These are phyloP conservation scores for Kwoniella bestiolae DNA, from an alignment of 768 basidiomycete genomes.

Conservation along the genomic window DNA sequence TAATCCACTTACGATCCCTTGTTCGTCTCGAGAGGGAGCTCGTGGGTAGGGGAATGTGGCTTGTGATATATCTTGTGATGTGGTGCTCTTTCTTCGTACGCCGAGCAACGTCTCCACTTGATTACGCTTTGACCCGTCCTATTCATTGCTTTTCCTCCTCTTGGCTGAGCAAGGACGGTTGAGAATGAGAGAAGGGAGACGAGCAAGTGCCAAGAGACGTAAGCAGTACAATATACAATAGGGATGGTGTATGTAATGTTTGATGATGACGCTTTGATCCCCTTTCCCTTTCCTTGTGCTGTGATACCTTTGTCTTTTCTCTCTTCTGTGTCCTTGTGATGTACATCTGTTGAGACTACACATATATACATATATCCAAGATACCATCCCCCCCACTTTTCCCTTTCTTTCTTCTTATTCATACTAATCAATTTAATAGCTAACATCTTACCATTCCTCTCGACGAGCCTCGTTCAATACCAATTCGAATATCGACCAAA, in stretches of 20 bases:
- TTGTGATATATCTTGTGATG: not conserved
- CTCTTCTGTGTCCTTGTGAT: not conserved
- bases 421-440: not conserved
- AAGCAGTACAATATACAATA: not conserved
- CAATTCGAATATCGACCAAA: slow-evolving; percentile 16
- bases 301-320: not conserved
- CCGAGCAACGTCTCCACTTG: not conserved
- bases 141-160: not conserved
- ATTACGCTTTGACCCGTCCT: not conserved
- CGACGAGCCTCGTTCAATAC: slow-evolving; percentile 16
- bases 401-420: not conserved
- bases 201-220: slow-evolving; percentile 6
- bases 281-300: not conserved
- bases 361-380: slow-evolving; percentile 5
- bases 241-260: not conserved
- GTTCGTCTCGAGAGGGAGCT: not conserved
- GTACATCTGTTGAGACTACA: not conserved
- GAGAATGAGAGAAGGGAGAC: not conserved
- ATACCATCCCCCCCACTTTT: slow-evolving; percentile 5
- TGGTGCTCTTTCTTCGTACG: not conserved
- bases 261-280: slow-evolving; percentile 14
- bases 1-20: not conserved
- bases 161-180: not conserved
- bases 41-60: slow-evolving; percentile 3
- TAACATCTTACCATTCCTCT: not conserved